These are phyloP conservation scores for Saturnispora kantuleensis DNA, from an alignment of 805 yeast genomes.

Conservation along the genomic window DNA sequence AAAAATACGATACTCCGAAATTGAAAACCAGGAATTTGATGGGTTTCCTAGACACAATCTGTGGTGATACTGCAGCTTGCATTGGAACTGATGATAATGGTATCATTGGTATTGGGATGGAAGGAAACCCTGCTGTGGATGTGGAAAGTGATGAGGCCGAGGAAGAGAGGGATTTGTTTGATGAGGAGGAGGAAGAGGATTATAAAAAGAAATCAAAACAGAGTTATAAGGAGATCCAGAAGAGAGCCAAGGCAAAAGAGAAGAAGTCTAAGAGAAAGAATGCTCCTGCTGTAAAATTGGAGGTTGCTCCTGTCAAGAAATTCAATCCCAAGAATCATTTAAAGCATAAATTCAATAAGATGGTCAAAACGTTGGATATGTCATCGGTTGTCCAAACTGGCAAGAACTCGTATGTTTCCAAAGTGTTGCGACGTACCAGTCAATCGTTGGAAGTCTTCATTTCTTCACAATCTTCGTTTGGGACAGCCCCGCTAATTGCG, in stretches of 20 bases:
- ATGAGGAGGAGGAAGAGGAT: neutral
- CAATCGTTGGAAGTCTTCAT: slow-evolving; percentile 54
- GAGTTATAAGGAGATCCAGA: slow-evolving; percentile 6
- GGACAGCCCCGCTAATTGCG: slow-evolving; percentile 79
- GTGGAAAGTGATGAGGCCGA: neutral
- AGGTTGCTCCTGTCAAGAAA: slow-evolving; percentile 6
- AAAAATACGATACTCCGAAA: slow-evolving; percentile 54
- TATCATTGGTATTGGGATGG: slow-evolving; percentile 9
- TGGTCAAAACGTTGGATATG: slow-evolving; percentile 61
- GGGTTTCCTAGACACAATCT: slow-evolving; percentile 49
- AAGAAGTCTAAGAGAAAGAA: neutral
- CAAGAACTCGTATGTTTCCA: slow-evolving; percentile 82
- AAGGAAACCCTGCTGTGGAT: neutral
- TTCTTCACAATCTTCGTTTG: slow-evolving; percentile 95
- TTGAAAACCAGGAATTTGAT: slow-evolving; percentile 60
- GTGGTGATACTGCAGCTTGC: slow-evolving; percentile 15
- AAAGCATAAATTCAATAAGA: slow-evolving; percentile 35
- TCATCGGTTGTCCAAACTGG: slow-evolving; percentile 82
- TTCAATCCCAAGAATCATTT: slow-evolving; percentile 4
- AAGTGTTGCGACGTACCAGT: slow-evolving; percentile 69
- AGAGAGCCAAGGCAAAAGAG: neutral
- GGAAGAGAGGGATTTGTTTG: neutral
- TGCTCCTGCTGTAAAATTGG: neutral
- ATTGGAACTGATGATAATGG: slow-evolving; percentile 6
- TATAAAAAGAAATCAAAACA: slow-evolving; percentile 1